These are phyloP conservation scores for Penicillium brasilianum DNA, from an alignment of 2,329 filamentous ascomycete genomes.

Conservation along the genomic window DNA sequence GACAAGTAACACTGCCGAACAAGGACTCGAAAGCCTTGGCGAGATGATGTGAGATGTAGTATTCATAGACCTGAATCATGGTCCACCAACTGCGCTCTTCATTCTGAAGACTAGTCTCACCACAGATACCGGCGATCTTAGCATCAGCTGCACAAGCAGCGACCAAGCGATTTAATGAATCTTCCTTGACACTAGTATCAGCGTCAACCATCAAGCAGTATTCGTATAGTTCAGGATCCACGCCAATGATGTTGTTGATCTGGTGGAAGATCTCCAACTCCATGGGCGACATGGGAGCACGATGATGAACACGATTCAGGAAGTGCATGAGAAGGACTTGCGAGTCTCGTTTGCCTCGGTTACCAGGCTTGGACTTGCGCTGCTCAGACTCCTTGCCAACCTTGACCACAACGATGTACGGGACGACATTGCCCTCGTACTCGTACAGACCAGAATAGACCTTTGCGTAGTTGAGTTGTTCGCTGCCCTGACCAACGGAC, in stretches of 20 bases:
- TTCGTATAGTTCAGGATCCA: constrained; percentile 96
- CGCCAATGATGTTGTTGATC: constrained; percentile 98
- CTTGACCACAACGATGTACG: constrained; percentile 94
- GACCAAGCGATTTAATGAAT: constrained; percentile 89
- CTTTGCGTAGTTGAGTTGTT: constrained; percentile 97
- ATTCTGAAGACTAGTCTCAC: constrained; percentile 94
- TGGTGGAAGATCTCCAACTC: constrained; percentile 99
- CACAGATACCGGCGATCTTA: constrained; percentile 96
- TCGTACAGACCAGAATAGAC: constrained; percentile 98
- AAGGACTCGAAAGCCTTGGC: constrained; percentile 97
- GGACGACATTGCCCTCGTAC: constrained; percentile 95
- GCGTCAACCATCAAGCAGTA: constrained; percentile 98
- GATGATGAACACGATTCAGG: constrained; percentile 95
- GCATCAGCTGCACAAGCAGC: constrained; percentile 91
- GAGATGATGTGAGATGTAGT: constrained; percentile 97
- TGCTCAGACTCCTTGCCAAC: constrained; percentile 97
- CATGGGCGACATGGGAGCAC: constrained; percentile 89
- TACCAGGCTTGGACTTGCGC: constrained; percentile 87
- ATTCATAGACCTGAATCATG: constrained; percentile 99
- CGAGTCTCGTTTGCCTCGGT: constrained; percentile 97
- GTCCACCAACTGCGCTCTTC: constrained; percentile 97
- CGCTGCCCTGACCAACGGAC: constrained; percentile 83
- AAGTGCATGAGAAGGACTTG: constrained; percentile 97
- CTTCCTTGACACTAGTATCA: constrained; percentile 90
- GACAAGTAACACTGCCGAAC: constrained; percentile 96